A percentile compares a stretch with the other conserved stretches of the same genome.
Evolutionary conservation across 1,139 yeast species (phyloP).

Genomic region (Blastobotrys buckinghamii): DNA sequence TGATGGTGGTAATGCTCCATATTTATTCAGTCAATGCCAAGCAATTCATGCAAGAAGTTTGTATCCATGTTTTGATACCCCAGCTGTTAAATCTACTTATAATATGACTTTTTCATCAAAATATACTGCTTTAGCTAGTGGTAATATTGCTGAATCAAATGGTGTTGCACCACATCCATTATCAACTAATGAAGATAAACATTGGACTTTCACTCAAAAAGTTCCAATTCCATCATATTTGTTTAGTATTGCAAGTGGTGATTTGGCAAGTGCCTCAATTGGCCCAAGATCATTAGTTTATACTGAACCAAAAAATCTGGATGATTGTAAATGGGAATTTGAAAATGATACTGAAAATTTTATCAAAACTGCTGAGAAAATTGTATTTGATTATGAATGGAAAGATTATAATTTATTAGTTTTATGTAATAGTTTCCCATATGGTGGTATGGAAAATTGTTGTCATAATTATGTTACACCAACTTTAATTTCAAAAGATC

Average conservation of each 20-base stretch:
- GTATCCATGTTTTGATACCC: slow-evolving; percentile 90
- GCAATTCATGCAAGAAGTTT: slow-evolving; percentile 87
- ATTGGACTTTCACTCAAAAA: slow-evolving; percentile 57
- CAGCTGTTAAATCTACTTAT: slow-evolving; percentile 68
- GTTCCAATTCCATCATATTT: slow-evolving; percentile 84
- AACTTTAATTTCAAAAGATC: slow-evolving; percentile 78
- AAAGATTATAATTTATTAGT: slow-evolving; percentile 73
- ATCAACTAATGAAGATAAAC: slow-evolving; percentile 13
- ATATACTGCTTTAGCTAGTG: slow-evolving; percentile 66
- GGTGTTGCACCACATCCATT: slow-evolving; percentile 11
- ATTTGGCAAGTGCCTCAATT: slow-evolving; percentile 57
- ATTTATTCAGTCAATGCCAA: slow-evolving; percentile 85
- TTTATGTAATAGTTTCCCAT: slow-evolving; percentile 80
- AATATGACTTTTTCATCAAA: slow-evolving; percentile 57
- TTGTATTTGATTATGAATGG: slow-evolving; percentile 86
- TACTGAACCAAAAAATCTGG: slow-evolving; percentile 66
- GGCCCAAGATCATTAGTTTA: slow-evolving; percentile 87
- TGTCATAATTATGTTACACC: slow-evolving; percentile 90
- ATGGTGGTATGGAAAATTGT: slow-evolving; percentile 96
- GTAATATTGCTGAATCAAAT: slow-evolving; percentile 37
- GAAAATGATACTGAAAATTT: slow-evolving; percentile 73
- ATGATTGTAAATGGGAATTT: slow-evolving; percentile 73
- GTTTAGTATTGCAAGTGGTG: slow-evolving; percentile 83
- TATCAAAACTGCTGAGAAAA: slow-evolving; percentile 69
- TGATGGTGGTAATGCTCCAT: slow-evolving; percentile 66